These are phyloP conservation scores for Daldinia caldariorum DNA, from an alignment of 495 filamentous ascomycete genomes.

Conservation along the genomic window DNA sequence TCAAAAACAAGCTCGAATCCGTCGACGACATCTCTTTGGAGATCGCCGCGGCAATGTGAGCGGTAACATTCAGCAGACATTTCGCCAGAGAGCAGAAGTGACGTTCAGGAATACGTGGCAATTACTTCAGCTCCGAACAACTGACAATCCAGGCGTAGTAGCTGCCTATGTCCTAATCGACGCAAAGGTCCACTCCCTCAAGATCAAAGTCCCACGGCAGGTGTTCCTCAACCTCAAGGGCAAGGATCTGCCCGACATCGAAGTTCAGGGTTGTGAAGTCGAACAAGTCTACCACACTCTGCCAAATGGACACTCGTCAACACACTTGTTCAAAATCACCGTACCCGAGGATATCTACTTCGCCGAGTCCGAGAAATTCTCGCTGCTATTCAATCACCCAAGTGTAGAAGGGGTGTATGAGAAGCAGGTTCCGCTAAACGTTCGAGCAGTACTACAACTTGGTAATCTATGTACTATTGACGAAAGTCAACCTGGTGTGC, in stretches of 20 bases:
- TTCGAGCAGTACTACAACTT: slow-evolving; percentile 85
- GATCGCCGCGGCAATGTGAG: slow-evolving; percentile 74
- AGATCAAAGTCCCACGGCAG: slow-evolving; percentile 87
- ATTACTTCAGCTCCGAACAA: slow-evolving; percentile 83
- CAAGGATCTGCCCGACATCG: slow-evolving; percentile 86
- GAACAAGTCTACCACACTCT: slow-evolving; percentile 92
- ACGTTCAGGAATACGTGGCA: slow-evolving; percentile 95
- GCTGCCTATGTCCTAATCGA: slow-evolving; percentile 92
- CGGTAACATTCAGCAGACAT: slow-evolving; percentile 84
- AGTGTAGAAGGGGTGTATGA: slow-evolving; percentile 98
- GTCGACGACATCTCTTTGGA: slow-evolving; percentile 91
- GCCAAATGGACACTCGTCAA: slow-evolving; percentile 93
- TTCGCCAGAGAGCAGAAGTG: slow-evolving; percentile 89
- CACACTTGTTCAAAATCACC: slow-evolving; percentile 91
- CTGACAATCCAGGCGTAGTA: slow-evolving; percentile 84
- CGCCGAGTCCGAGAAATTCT: slow-evolving; percentile 81
- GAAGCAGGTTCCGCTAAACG: slow-evolving; percentile 83
- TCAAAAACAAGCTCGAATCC: slow-evolving; percentile 88
- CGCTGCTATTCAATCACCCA: slow-evolving; percentile 84
- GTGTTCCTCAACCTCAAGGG: slow-evolving; percentile 91
- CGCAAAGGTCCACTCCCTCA: slow-evolving; percentile 85
- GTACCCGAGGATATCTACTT: slow-evolving; percentile 90
- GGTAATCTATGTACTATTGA: slow-evolving; percentile 97
- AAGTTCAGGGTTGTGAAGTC: slow-evolving; percentile 84
- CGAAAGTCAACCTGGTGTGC: slow-evolving; percentile 84